Percentiles rank a stretch among this genome's conserved stretches.
These are phyloP conservation scores for Aspergillus fumigatiaffinis DNA, from an alignment of 2,329 filamentous ascomycete species.

Conservation along the genomic window DNA sequence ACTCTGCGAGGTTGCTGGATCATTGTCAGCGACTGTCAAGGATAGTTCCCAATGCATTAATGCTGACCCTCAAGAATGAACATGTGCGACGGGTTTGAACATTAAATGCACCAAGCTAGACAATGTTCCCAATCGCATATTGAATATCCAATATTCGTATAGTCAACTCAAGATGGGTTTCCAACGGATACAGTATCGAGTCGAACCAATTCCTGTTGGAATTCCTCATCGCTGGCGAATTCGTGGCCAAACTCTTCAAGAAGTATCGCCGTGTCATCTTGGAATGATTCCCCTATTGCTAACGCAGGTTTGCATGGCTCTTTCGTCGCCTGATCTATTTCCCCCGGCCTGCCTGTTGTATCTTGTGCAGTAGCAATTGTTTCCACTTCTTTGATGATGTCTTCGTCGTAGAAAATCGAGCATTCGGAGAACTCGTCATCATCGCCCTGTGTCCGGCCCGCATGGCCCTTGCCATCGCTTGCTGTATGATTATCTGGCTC, in stretches of 20 bases:
- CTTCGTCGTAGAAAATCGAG: constrained; percentile 29
- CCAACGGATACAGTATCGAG: constrained; percentile 9
- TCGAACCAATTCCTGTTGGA: constrained; percentile 16
- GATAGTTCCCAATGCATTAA: not conserved
- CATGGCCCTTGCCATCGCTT: not conserved
- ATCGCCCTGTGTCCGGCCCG: constrained; percentile 6
- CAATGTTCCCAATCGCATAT: not conserved
- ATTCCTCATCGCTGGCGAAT: constrained; percentile 17
- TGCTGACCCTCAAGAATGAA: not conserved
- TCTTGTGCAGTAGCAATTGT: constrained; percentile 6
- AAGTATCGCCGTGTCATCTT: constrained; percentile 32
- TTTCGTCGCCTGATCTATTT: not conserved
- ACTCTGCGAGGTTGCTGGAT: not conserved
- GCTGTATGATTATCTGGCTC: constrained; percentile 2
- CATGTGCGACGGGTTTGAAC: not conserved
- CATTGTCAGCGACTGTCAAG: not conserved
- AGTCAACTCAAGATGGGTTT: not conserved
- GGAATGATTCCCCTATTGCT: constrained; percentile 26
- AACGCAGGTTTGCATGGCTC: not conserved
- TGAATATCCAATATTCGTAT: not conserved
- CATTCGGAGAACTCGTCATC: constrained; percentile 33
- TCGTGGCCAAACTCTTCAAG: constrained; percentile 22
- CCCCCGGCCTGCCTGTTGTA: not conserved
- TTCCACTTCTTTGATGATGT: constrained; percentile 23
- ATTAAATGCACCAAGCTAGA: not conserved